Conservation (phyloP, 139 green algal species). For the Tetradesmus obliquus region DNA sequence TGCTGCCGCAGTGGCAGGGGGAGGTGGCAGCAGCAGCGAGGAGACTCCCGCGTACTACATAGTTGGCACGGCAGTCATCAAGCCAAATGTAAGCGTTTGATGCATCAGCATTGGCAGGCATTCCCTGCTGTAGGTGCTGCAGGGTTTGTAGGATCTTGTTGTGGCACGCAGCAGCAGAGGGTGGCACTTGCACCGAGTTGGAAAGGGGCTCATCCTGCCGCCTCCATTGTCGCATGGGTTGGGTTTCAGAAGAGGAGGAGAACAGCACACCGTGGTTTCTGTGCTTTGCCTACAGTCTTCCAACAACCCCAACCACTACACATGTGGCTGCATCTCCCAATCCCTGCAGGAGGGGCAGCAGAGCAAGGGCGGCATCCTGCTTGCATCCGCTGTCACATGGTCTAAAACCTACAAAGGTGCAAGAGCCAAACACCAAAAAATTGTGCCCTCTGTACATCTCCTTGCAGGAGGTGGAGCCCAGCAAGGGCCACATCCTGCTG, state of each 20-base stretch:
- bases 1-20: neutral
- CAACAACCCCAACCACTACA: neutral
- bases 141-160: no score
- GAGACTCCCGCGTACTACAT: conserved; percentile 71
- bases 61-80: conserved; percentile 85
- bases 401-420: no score
- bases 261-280: no score
- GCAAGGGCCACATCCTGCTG: conserved; percentile 30
- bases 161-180: no score
- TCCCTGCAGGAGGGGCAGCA: neutral
- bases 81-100: conserved; percentile 64
- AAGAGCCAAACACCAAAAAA: no score
- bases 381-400: no score
- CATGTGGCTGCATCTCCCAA: no score
- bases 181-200: no score
- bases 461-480: conserved; percentile 75
- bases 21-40: neutral
- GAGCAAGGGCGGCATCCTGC: neutral
- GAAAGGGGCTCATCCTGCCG: no score
- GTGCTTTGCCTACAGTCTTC: neutral
- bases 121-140: neutral
- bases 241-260: neutral
- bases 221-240: neutral
- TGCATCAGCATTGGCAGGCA: neutral
- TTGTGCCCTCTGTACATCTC: neutral